Percentiles rank a stretch among this genome's conserved stretches.
phyloP scores from a whole-genome alignment of 805 yeast species.

The Candida parachauliodes region DNA sequence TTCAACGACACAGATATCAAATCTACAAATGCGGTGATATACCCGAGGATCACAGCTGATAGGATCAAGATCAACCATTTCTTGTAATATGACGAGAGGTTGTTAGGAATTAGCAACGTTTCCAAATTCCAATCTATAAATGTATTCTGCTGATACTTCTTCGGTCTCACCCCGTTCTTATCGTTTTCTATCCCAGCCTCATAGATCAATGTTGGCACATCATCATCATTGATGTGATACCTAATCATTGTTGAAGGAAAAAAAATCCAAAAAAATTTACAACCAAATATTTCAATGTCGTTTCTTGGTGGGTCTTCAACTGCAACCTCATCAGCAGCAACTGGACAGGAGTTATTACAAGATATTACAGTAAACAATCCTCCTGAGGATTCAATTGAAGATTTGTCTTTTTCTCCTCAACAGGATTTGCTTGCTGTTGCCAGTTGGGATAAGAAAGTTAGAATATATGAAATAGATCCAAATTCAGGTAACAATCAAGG shows the following conservation, averaged over 20 bases:
- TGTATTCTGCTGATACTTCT: constrained; percentile 35
- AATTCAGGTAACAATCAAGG: constrained; percentile 79
- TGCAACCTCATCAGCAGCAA: constrained; percentile 35
- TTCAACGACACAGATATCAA: constrained; percentile 47
- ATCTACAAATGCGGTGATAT: constrained; percentile 47
- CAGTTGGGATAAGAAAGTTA: constrained; percentile 93
- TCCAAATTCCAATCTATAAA: constrained; percentile 55
- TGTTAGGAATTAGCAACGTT: constrained; percentile 20
- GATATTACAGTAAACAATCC: constrained; percentile 72
- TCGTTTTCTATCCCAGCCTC: not conserved
- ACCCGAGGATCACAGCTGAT: constrained; percentile 46
- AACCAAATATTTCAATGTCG: constrained; percentile 25
- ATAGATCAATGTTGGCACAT: constrained; percentile 11
- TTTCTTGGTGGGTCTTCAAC: constrained; percentile 24
- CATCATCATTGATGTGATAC: constrained; percentile 8
- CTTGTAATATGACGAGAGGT: constrained; percentile 14
- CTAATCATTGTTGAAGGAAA: constrained; percentile 2
- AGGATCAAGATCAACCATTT: constrained; percentile 49
- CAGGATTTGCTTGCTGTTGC: constrained; percentile 79
- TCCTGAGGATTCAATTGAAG: constrained; percentile 90
- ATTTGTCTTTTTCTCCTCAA: constrained; percentile 79
- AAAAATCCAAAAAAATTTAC: not conserved
- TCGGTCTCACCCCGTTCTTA: not conserved
- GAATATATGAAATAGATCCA: constrained; percentile 81
- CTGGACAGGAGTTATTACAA: constrained; percentile 59